Evolutionary conservation across 1,284 basidiomycete species (phyloP).

Genomic region (Apiotrichum domesticum): DNA sequence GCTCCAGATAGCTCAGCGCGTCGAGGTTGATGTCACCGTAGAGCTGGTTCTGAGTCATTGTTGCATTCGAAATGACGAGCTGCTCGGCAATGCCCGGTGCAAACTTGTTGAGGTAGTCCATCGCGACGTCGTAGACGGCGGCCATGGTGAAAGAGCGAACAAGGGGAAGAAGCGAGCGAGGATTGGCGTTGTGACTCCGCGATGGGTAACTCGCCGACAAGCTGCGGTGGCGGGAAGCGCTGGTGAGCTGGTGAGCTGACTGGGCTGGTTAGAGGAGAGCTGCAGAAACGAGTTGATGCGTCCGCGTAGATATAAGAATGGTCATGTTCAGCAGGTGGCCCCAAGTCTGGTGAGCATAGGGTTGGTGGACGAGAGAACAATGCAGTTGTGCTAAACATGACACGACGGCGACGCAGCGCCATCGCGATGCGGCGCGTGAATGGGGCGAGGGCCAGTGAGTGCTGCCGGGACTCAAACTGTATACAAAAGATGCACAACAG

Average conservation of each 20-base stretch:
- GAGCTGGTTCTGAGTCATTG: slow-evolving; percentile 34
- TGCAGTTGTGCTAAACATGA: background rate
- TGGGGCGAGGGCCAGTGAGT: no score
- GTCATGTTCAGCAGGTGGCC: no score
- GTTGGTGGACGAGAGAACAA: background rate
- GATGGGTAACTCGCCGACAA: background rate
- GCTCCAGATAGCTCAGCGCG: slow-evolving; percentile 66
- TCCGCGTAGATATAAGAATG: no score
- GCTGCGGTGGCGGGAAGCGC: background rate
- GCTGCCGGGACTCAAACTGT: background rate
- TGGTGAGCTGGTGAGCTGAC: background rate
- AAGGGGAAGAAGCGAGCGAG: background rate
- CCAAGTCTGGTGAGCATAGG: background rate
- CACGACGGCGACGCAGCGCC: background rate
- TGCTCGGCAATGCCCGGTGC: slow-evolving; percentile 33
- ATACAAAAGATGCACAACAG: background rate
- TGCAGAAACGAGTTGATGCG: no score
- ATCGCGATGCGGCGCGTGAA: no score
- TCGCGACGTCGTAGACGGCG: slow-evolving; percentile 19
- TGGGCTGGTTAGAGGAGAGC: no score
- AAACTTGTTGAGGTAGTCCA: slow-evolving; percentile 32
- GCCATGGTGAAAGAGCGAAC: slow-evolving; percentile 20
- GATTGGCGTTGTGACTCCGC: no score
- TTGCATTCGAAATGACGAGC: slow-evolving; percentile 34
- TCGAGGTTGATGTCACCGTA: slow-evolving; percentile 54